Conservation (phyloP, 768 basidiomycete species). For the Cyclocybe cylindracea region DNA sequence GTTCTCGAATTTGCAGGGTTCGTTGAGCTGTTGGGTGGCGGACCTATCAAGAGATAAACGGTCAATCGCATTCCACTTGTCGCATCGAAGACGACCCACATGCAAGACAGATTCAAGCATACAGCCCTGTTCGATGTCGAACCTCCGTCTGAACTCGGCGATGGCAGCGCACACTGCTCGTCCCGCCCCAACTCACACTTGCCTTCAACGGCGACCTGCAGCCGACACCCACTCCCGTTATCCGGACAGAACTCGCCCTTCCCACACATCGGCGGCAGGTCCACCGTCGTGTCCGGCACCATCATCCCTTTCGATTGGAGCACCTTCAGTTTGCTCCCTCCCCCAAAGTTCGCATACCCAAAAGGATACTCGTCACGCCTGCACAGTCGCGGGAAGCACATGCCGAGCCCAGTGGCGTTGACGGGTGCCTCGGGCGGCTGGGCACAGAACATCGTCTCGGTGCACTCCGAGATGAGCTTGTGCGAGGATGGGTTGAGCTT, state of each 20-base stretch:
- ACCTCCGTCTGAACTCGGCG: conserved; percentile 38
- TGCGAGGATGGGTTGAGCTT: conserved; percentile 55
- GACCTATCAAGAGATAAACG: conserved; percentile 34
- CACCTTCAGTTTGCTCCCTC: conserved; percentile 10
- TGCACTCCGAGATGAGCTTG: conserved; percentile 63
- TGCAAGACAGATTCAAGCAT: conserved; percentile 60
- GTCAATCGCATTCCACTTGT: background rate
- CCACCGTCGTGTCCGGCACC: conserved; percentile 16
- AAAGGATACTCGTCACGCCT: conserved; percentile 64
- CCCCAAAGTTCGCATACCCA: conserved; percentile 37
- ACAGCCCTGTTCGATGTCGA: conserved; percentile 54
- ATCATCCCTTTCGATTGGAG: conserved; percentile 5
- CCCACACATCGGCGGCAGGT: conserved; percentile 55
- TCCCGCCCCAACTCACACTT: conserved; percentile 65
- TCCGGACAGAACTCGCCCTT: conserved; percentile 65
- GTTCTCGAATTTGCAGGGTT: conserved; percentile 44
- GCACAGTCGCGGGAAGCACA: conserved; percentile 56
- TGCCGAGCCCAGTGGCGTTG: conserved; percentile 31
- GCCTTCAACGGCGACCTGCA: conserved; percentile 40
- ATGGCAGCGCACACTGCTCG: conserved; percentile 48
- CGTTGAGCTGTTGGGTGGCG: conserved; percentile 54
- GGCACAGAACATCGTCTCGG: conserved; percentile 58
- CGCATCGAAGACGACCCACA: conserved; percentile 36
- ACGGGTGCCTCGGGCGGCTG: conserved; percentile 20
- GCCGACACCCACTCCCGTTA: conserved; percentile 58